Percentiles rank a stretch among this genome's conserved stretches.
Evolutionary conservation across 768 basidiomycete species (phyloP).

Genomic region (Suillus plorans): DNA sequence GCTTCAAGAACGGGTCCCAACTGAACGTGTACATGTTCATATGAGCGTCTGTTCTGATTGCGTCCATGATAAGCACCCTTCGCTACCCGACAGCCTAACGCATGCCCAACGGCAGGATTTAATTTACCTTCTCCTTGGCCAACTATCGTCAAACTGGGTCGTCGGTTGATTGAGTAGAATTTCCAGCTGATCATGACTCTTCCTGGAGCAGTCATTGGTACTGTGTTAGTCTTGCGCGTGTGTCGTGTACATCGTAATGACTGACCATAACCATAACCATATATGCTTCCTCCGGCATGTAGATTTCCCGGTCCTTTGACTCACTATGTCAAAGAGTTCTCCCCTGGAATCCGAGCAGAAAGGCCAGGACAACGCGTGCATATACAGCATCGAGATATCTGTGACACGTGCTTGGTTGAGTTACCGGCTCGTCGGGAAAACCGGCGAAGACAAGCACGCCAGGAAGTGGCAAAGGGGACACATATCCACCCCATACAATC

Average conservation of each 20-base stretch:
- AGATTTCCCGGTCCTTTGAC: too few species aligned
- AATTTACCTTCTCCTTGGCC: neutral
- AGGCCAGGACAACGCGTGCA: too few species aligned
- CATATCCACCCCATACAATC: neutral
- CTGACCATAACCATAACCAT: too few species aligned
- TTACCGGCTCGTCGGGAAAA: neutral
- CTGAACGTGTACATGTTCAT: too few species aligned
- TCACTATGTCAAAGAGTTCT: too few species aligned
- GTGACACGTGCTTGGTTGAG: slow-evolving; percentile 25
- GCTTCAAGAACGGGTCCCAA: neutral
- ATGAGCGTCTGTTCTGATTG: too few species aligned
- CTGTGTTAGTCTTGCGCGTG: too few species aligned
- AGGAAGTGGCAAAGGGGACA: neutral
- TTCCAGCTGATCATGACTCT: too few species aligned
- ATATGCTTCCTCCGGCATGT: too few species aligned
- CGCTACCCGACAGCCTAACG: neutral
- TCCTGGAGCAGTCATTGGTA: neutral
- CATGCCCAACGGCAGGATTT: neutral
- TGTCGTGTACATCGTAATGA: too few species aligned
- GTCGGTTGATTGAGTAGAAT: neutral
- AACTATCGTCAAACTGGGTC: neutral
- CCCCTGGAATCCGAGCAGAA: too few species aligned
- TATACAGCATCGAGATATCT: neutral
- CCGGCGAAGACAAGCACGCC: neutral
- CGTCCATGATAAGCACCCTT: neutral